A percentile compares a stretch with the other conserved stretches of the same genome.
These are phyloP conservation scores for Vigna reflexopilosa DNA, from an alignment of 306 rosid genomes.

Conservation along the genomic window DNA sequence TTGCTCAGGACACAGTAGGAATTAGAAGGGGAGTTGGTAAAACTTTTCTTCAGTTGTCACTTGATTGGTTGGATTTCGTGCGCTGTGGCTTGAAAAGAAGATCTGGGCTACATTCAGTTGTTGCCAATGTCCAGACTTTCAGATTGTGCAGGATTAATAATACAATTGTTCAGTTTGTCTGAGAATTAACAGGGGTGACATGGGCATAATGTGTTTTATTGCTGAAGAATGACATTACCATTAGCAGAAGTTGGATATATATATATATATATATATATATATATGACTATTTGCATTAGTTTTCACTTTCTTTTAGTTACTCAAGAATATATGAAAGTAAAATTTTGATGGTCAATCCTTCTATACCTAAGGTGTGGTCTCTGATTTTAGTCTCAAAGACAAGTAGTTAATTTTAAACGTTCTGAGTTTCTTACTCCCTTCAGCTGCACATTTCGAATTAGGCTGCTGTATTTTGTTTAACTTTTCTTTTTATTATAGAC, in stretches of 20 bases:
- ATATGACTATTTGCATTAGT: conserved; percentile 8
- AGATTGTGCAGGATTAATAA: not conserved
- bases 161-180: not conserved
- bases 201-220: not conserved
- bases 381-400: not conserved
- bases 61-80: not conserved
- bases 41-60: not conserved
- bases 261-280: too few species aligned
- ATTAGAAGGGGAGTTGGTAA: not conserved
- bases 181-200: not conserved
- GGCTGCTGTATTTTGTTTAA: not conserved
- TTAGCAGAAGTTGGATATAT: not conserved
- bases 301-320: not conserved
- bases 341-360: too few species aligned
- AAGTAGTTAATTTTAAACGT: not conserved
- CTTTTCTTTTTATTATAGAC: not conserved
- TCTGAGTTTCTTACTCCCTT: not conserved
- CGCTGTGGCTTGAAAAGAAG: not conserved
- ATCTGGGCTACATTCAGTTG: conserved; percentile 18
- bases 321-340: not conserved
- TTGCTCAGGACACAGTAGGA: not conserved
- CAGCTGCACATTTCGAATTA: not conserved
- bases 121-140: not conserved
- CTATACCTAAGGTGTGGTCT: not conserved
- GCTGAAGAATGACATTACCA: not conserved